phyloP scores from a whole-genome alignment of 306 rosid genomes.

The Alnus glutinosa region DNA sequence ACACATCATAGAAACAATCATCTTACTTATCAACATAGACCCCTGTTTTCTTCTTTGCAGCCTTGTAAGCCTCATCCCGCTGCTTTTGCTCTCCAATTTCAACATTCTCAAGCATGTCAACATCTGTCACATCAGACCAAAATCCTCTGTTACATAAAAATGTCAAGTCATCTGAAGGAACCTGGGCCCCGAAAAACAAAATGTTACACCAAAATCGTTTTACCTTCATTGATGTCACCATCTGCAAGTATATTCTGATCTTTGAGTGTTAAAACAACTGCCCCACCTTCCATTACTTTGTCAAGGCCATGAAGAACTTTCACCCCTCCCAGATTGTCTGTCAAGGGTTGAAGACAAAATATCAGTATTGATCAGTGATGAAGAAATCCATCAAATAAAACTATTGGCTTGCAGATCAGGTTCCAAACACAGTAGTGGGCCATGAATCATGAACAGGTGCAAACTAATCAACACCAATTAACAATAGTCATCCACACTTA shows the following conservation, averaged over 20 bases:
- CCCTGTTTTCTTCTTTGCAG: constrained; percentile 86
- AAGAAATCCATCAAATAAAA: neutral
- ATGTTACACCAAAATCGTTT: constrained; percentile 22
- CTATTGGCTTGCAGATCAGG: neutral
- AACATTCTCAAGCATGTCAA: constrained; percentile 92
- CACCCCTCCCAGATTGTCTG: constrained; percentile 79
- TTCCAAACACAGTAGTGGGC: neutral
- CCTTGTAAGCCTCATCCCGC: constrained; percentile 83
- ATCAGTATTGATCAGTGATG: constrained; percentile 1
- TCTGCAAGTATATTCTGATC: constrained; percentile 87
- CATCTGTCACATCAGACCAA: constrained; percentile 56
- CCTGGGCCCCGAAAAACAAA: constrained; percentile 25
- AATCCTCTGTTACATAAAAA: constrained; percentile 32
- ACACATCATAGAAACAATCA: neutral
- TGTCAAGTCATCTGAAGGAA: constrained; percentile 29
- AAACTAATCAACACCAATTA: neutral
- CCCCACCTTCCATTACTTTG: constrained; percentile 92
- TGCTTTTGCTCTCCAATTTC: constrained; percentile 92
- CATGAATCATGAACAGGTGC: neutral
- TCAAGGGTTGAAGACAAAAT: constrained; percentile 21
- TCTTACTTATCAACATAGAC: constrained; percentile 82
- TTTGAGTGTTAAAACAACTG: constrained; percentile 89
- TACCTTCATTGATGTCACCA: constrained; percentile 89
- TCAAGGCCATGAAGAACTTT: constrained; percentile 96
- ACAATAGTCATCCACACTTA: neutral